Conservation (phyloP, 2,329 filamentous ascomycete species). For the Amylocarpus encephaloides region DNA sequence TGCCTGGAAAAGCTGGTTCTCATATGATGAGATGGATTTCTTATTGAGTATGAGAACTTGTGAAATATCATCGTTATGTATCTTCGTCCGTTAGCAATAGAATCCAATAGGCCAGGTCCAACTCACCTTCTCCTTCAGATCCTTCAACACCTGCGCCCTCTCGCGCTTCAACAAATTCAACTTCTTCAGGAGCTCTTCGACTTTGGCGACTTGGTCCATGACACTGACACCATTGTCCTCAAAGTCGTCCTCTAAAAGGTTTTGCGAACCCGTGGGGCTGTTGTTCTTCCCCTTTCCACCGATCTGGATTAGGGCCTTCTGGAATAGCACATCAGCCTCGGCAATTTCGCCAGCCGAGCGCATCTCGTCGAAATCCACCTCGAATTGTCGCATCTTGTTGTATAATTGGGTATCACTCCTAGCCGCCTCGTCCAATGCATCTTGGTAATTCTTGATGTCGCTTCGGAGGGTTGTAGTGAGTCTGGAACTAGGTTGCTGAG, state of each 20-base stretch:
- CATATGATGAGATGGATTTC: conserved; percentile 88
- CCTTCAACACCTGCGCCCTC: conserved; percentile 84
- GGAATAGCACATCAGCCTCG: conserved; percentile 83
- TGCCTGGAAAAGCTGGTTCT: conserved; percentile 85
- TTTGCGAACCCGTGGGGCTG: conserved; percentile 61
- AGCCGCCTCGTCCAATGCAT: conserved; percentile 82
- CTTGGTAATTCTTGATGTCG: conserved; percentile 81
- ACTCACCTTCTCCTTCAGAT: conserved; percentile 90
- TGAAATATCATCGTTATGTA: conserved; percentile 94
- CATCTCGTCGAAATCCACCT: conserved; percentile 92
- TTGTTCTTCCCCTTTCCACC: conserved; percentile 52
- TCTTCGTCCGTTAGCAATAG: conserved; percentile 44
- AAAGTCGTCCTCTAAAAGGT: conserved; percentile 87
- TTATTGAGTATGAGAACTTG: conserved; percentile 97
- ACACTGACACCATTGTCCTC: conserved; percentile 75
- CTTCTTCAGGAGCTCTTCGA: conserved; percentile 88
- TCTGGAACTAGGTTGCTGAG: conserved; percentile 87
- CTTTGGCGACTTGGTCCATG: conserved; percentile 77
- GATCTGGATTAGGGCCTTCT: conserved; percentile 74
- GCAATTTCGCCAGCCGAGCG: conserved; percentile 78
- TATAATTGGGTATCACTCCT: conserved; percentile 81
- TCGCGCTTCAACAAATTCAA: conserved; percentile 89
- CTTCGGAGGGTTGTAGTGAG: conserved; percentile 81
- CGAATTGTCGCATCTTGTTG: conserved; percentile 76
- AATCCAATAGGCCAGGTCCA: not conserved